Percentiles rank a stretch among this genome's conserved stretches.
These are phyloP conservation scores for Chaetomiaceae sp. DNA, from an alignment of 2,329 filamentous ascomycete genomes.

Conservation along the genomic window DNA sequence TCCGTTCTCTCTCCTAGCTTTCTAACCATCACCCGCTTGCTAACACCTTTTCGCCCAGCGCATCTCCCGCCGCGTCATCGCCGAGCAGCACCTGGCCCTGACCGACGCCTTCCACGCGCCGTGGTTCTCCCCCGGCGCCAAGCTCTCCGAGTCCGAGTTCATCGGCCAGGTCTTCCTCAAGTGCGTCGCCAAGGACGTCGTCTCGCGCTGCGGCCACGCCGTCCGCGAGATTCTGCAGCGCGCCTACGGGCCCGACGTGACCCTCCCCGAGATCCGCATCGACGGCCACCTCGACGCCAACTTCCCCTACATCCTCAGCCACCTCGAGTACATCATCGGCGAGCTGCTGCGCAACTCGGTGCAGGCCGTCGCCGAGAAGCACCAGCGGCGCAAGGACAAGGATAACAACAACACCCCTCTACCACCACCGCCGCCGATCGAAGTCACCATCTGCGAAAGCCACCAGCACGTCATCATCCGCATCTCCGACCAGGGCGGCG, in stretches of 20 bases:
- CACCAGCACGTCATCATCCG: conserved; percentile 93
- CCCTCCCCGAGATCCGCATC: conserved; percentile 76
- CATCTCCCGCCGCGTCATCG: conserved; percentile 93
- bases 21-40: not conserved
- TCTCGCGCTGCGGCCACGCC: conserved; percentile 74
- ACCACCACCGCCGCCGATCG: conserved; percentile 66
- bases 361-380: conserved; percentile 80
- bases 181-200: conserved; percentile 85
- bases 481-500: conserved; percentile 91
- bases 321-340: conserved; percentile 95
- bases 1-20: conserved; percentile 41
- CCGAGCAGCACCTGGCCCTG: conserved; percentile 91
- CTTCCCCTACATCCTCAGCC: conserved; percentile 93
- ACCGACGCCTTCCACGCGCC: conserved; percentile 91
- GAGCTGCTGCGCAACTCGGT: conserved; percentile 94
- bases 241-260: conserved; percentile 66
- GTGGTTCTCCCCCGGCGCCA: conserved; percentile 80
- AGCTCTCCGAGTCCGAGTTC: conserved; percentile 70
- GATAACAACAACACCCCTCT: conserved; percentile 13
- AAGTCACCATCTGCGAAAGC: conserved; percentile 91
- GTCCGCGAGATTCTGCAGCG: conserved; percentile 69
- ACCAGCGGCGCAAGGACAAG: conserved; percentile 38
- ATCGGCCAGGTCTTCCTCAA: conserved; percentile 94
- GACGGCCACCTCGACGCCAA: conserved; percentile 82
- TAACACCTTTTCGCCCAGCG: conserved; percentile 47